These are phyloP conservation scores for Zymoseptoria tritici DNA, from an alignment of 2,329 filamentous ascomycete species.

Conservation along the genomic window DNA sequence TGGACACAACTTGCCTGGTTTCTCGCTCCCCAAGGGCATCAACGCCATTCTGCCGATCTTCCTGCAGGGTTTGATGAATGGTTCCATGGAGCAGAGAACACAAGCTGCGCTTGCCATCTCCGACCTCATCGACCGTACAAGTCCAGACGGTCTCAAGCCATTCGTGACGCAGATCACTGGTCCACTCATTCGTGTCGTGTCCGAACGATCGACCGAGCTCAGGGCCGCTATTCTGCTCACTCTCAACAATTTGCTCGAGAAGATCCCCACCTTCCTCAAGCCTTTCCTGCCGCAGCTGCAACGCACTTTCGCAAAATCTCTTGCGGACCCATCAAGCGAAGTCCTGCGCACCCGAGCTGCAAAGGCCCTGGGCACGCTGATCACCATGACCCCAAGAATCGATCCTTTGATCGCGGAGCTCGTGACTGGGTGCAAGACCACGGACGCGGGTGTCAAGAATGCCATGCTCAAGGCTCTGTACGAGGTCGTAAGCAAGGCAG, in stretches of 20 bases:
- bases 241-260: conserved; percentile 89
- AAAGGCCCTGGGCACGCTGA: conserved; percentile 87
- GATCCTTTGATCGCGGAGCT: conserved; percentile 90
- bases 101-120: conserved; percentile 89
- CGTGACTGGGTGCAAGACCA: conserved; percentile 89
- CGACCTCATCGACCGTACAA: conserved; percentile 90
- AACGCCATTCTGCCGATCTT: conserved; percentile 94
- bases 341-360: conserved; percentile 79
- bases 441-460: conserved; percentile 76
- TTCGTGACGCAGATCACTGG: conserved; percentile 98
- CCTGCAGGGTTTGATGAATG: conserved; percentile 95
- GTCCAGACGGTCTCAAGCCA: conserved; percentile 76
- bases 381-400: conserved; percentile 89
- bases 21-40: conserved; percentile 89
- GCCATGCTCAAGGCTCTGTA: conserved; percentile 97
- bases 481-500: conserved; percentile 92
- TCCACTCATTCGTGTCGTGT: conserved; percentile 93
- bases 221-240: conserved; percentile 91
- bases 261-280: conserved; percentile 91
- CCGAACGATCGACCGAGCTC: conserved; percentile 90
- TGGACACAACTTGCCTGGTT: conserved; percentile 77
- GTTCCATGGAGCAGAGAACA: conserved; percentile 82
- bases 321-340: conserved; percentile 89
- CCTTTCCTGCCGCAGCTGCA: conserved; percentile 95
- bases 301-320: conserved; percentile 89